phyloP scores from a whole-genome alignment of 78 protist genomes.

The Polysphondylium violaceum region DNA sequence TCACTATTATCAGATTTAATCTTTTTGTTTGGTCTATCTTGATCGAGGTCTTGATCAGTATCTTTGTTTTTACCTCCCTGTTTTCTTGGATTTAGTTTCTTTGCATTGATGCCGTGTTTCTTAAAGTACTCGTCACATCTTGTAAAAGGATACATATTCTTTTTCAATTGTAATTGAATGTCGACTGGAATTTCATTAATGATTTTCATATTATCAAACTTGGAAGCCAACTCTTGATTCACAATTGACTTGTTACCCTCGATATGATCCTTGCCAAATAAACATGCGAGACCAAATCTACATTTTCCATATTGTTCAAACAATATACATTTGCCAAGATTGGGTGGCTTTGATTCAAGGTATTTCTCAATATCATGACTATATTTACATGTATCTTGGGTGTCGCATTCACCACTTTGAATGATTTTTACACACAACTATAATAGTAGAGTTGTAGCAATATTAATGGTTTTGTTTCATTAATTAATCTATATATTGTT shows the following conservation, averaged over 20 bases:
- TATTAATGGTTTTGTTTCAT: not conserved
- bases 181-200: conserved; percentile 16
- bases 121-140: conserved; percentile 24
- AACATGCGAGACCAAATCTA: conserved; percentile 68
- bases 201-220: not conserved
- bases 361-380: conserved; percentile 61
- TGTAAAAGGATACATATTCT: not conserved
- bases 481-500: not conserved
- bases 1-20: not conserved
- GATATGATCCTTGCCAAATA: conserved; percentile 65
- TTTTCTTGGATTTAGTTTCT: not conserved
- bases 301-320: conserved; percentile 76
- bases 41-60: not conserved
- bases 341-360: conserved; percentile 38
- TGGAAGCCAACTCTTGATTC: not conserved
- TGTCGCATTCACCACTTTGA: conserved; percentile 1
- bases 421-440: conserved; percentile 7
- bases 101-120: not conserved
- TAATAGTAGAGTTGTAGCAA: not conserved
- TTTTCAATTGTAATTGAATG: not conserved
- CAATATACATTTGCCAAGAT: conserved; percentile 35
- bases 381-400: conserved; percentile 49
- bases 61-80: not conserved
- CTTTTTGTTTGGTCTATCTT: not conserved
- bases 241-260: conserved; percentile 18